Conservation (phyloP, 352 stramenopile species). For the Globisporangium okanoganense region DNA sequence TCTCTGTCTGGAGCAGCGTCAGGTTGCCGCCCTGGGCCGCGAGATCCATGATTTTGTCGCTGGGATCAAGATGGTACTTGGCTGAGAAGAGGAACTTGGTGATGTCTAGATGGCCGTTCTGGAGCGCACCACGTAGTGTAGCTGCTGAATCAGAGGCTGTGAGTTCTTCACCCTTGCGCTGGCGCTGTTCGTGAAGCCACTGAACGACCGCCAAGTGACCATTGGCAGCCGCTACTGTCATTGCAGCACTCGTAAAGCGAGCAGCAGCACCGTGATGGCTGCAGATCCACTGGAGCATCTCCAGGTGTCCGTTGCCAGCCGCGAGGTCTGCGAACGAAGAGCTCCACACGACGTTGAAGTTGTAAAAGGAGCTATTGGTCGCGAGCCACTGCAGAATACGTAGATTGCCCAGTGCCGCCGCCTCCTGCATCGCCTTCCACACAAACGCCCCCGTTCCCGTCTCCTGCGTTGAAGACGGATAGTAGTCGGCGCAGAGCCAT, state of each 20-base stretch:
- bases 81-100: not conserved
- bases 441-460: not conserved
- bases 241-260: not conserved
- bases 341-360: not conserved
- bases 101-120: not conserved
- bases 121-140: not conserved
- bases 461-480: not conserved
- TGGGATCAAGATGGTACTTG: not conserved
- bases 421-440: conserved; percentile 1
- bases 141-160: not conserved
- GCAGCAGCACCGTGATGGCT: not conserved
- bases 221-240: not conserved
- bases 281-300: conserved; percentile 5
- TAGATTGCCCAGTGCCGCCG: not conserved
- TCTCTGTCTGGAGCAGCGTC: not conserved
- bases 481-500: conserved; percentile 6
- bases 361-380: not conserved
- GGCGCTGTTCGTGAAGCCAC: not conserved
- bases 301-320: conserved; percentile 2
- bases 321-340: not conserved
- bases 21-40: not conserved
- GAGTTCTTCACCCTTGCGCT: not conserved
- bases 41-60: not conserved
- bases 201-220: conserved; percentile 1
- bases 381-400: not conserved